Evolutionary conservation across 768 basidiomycete species (phyloP).

Genomic region (Boletus coccyginus): DNA sequence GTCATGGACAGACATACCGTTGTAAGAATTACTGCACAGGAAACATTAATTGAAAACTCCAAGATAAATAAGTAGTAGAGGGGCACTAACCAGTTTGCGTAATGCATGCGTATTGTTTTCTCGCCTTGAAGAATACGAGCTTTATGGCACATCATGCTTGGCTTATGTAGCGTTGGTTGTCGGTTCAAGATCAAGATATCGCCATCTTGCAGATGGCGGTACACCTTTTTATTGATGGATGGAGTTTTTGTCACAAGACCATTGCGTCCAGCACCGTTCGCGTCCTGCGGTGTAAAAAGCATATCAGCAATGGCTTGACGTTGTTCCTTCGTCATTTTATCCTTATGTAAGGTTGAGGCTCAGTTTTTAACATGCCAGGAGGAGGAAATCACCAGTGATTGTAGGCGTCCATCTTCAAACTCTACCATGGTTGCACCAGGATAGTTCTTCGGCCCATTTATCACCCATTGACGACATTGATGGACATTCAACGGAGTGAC

Average conservation of each 20-base stretch:
- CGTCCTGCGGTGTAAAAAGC: constrained; percentile 86
- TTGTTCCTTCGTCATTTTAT: constrained; percentile 82
- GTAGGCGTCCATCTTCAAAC: constrained; percentile 88
- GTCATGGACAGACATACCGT: constrained; percentile 52
- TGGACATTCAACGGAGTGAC: constrained; percentile 91
- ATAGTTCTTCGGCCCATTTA: constrained; percentile 82
- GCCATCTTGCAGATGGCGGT: constrained; percentile 90
- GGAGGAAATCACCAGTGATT: constrained; percentile 59
- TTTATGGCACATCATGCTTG: constrained; percentile 98
- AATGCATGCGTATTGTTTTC: constrained; percentile 99
- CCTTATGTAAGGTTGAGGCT: constrained; percentile 43
- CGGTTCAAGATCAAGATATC: constrained; percentile 95
- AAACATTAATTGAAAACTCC: constrained; percentile 13
- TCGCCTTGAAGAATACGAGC: constrained; percentile 91
- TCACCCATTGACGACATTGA: constrained; percentile 84
- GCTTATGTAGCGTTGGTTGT: constrained; percentile 97
- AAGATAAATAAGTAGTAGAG: not conserved
- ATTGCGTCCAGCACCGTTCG: constrained; percentile 41
- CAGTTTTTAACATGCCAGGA: not conserved
- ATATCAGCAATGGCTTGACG: constrained; percentile 95
- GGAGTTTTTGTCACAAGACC: constrained; percentile 75
- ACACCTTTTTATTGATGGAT: constrained; percentile 94
- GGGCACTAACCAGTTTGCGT: constrained; percentile 87
- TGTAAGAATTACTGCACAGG: constrained; percentile 85
- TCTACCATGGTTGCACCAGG: constrained; percentile 95